Conservation (phyloP, 306 rosid genomes). For the Glycine soja region DNA sequence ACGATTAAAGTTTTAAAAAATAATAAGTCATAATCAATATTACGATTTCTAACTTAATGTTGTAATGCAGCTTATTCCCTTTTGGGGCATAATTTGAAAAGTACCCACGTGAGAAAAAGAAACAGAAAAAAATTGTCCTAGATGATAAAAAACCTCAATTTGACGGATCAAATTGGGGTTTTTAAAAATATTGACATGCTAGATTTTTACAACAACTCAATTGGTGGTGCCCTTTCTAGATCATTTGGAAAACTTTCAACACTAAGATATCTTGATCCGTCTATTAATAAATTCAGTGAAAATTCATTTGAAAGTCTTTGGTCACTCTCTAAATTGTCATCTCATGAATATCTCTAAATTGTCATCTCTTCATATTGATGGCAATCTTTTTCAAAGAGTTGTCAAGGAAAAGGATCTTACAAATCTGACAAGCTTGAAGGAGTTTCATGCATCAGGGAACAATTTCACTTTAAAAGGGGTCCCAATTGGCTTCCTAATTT, state of each 20-base stretch:
- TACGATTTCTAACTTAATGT: no score
- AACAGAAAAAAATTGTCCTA: no score
- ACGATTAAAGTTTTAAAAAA: no score
- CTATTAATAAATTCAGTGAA: neutral
- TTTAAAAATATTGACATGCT: neutral
- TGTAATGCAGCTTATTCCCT: no score
- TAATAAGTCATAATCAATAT: no score
- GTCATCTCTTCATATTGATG: neutral
- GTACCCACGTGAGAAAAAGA: no score
- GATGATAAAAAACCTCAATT: no score
- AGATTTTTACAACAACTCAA: neutral
- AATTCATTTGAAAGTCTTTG: neutral
- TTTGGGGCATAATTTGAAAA: no score
- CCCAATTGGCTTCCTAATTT: constrained; percentile 37
- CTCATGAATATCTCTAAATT: constrained; percentile 9
- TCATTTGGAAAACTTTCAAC: neutral
- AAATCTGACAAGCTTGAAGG: neutral
- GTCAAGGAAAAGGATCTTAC: neutral
- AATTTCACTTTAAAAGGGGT: neutral
- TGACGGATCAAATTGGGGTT: no score
- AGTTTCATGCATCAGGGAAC: neutral
- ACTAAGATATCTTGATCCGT: neutral
- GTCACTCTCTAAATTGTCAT: no score
- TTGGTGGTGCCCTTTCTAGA: neutral
- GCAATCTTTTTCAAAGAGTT: constrained; percentile 19